Evolutionary conservation across 1,139 yeast genomes (phyloP).

Genomic region (Maudiozyma humilis): DNA sequence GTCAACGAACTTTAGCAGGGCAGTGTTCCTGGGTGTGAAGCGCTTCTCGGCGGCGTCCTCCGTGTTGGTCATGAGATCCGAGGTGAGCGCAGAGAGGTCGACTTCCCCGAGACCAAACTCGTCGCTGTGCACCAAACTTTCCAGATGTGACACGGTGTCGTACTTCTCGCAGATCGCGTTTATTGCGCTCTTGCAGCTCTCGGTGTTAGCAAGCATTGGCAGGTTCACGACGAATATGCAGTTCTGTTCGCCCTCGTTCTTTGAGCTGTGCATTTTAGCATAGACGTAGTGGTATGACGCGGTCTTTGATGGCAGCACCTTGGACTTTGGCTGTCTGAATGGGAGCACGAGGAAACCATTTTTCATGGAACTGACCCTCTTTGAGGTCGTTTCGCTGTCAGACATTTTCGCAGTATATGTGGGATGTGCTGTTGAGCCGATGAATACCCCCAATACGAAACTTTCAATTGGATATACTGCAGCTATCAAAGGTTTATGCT

Average conservation of each 20-base stretch:
- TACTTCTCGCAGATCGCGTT: constrained; percentile 43
- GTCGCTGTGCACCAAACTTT: constrained; percentile 28
- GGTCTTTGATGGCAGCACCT: constrained; percentile 11
- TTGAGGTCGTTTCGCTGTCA: constrained; percentile 1
- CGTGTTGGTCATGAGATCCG: constrained; percentile 43
- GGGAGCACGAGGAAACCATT: constrained; percentile 37
- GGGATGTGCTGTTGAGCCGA: neutral
- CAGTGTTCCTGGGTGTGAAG: constrained; percentile 61
- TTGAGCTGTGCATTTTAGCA: constrained; percentile 51
- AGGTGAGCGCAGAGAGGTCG: constrained; percentile 52
- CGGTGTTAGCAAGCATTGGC: constrained; percentile 53
- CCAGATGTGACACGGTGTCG: constrained; percentile 30
- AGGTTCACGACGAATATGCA: constrained; percentile 64
- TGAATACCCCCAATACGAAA: too few relatives aligned
- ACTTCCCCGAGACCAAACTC: constrained; percentile 41
- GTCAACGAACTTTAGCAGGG: constrained; percentile 68
- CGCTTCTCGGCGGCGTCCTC: constrained; percentile 27
- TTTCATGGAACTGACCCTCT: constrained; percentile 23
- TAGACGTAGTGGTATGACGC: constrained; percentile 42
- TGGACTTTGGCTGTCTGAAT: constrained; percentile 25
- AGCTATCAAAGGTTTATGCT: too few relatives aligned
- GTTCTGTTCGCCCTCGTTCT: constrained; percentile 36
- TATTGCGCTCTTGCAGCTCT: constrained; percentile 49
- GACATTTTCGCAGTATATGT: neutral
- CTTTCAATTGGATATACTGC: too few relatives aligned